Evolutionary conservation across 768 basidiomycete genomes (phyloP), one percentile per base, ranked within the genome.

Genomic region (Inosperma sp.): DNA sequence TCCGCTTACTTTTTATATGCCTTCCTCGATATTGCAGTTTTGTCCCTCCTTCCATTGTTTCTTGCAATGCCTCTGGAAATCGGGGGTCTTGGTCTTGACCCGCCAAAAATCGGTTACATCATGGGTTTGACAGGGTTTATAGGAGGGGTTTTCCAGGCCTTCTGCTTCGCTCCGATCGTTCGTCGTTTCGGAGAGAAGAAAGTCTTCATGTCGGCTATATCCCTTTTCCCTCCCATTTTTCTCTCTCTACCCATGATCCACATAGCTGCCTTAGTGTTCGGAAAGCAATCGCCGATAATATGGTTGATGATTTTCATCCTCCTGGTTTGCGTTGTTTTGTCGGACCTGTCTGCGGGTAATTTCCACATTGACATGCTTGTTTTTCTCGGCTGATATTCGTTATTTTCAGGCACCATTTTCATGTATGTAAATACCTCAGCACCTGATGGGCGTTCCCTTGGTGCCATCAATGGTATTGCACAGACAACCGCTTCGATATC

Each of bases 1-100:
- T 72, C 76, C 31, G 88, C 86, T 62, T 90, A 88, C 64, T 79
- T 78, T 13, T 61, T 72, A 8, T 74, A 89, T 21, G 80, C 86
- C 5, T 73, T 87, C 33, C 61, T 85, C 34, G 82, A 85, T 51
- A 83, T 87, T 35, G 63, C 65, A 6, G 56, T 72, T 34, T 62
- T 61, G 44, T 76, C 82, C 4, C 63, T 89, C 4, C 73, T 85
- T 8, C 87, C 88, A 2, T 66, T 88, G 7, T 88, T 87, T 64
- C 72, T 81, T 41, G 76, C 84, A 13, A 88, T 84, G 51, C 84
- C 88, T 1, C 66, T 81, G 36, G 71, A 71, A 13, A 75, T 82
- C 16, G 88, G 87, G 22, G 87, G 87, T 0, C 70, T 88, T 33
- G 79, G 80, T 13, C 72, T 87, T 23, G 63, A 69, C 27, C 84